Evolutionary conservation across 345 rosid species (phyloP).

Genomic region (Gossypium anomalum): DNA sequence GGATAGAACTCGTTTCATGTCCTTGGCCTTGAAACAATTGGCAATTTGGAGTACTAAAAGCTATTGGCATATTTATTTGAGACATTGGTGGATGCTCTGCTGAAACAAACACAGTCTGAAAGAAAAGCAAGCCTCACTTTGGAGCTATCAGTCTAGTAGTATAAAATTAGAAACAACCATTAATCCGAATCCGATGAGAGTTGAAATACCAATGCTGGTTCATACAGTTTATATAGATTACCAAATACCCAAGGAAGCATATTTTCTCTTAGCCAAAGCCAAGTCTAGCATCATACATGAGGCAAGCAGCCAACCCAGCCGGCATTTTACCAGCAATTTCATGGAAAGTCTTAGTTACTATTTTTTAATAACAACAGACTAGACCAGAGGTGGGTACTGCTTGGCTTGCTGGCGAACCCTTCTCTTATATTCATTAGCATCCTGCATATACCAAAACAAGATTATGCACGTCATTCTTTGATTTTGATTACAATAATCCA

Average conservation of each 20-base stretch:
- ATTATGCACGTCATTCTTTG: not conserved
- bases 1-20: no score
- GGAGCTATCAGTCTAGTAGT: not conserved
- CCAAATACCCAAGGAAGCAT: conserved; percentile 16
- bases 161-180: conserved; percentile 9
- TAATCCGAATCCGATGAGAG: not conserved
- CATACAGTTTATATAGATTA: conserved; percentile 20
- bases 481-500: not conserved
- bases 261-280: conserved; percentile 17
- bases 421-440: conserved; percentile 72
- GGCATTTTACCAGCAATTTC: conserved; percentile 15
- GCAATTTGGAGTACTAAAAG: no score
- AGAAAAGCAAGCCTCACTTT: not conserved
- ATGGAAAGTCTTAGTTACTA: not conserved
- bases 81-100: no score
- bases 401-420: conserved; percentile 86
- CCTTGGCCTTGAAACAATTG: no score
- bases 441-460: conserved; percentile 39
- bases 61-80: no score
- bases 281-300: conserved; percentile 29
- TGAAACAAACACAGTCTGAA: not conserved
- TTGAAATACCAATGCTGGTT: conserved; percentile 10
- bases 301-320: conserved; percentile 4
- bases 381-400: conserved; percentile 72
- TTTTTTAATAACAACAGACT: conserved; percentile 25